These are phyloP conservation scores for Aspergillus phoenicis DNA, from an alignment of 2,329 filamentous ascomycete species.

Conservation along the genomic window DNA sequence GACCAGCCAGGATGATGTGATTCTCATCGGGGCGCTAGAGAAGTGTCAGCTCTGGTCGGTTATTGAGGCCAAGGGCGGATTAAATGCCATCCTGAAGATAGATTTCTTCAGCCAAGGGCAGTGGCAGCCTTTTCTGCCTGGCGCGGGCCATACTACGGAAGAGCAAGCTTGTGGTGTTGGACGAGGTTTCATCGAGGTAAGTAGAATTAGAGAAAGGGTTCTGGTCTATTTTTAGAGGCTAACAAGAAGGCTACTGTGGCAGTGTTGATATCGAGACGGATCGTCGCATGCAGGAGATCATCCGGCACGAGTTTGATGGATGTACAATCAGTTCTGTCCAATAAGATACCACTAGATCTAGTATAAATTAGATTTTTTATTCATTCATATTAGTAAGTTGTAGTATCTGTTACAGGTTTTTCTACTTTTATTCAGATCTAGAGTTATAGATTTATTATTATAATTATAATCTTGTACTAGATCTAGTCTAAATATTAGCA, in stretches of 20 bases:
- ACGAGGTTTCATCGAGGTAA: too few relatives aligned
- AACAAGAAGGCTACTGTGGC: background rate
- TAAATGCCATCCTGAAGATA: background rate
- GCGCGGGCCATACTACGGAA: background rate
- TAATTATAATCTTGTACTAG: too few relatives aligned
- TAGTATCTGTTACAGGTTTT: too few relatives aligned
- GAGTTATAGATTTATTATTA: too few relatives aligned
- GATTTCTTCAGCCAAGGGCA: too few relatives aligned
- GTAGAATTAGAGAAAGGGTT: background rate
- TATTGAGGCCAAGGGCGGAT: too few relatives aligned
- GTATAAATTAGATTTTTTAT: too few relatives aligned
- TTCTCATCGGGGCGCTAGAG: background rate
- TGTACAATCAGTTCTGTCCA: background rate
- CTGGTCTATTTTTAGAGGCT: background rate
- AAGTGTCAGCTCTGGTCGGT: background rate
- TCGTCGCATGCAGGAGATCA: background rate
- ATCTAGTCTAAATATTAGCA: too few relatives aligned
- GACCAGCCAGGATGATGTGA: background rate
- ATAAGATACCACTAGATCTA: too few relatives aligned
- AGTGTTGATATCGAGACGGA: conserved; percentile 1
- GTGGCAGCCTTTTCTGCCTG: too few relatives aligned
- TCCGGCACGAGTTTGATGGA: background rate
- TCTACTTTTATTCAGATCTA: too few relatives aligned
- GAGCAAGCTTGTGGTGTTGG: background rate
- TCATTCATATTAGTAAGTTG: too few relatives aligned